Evolutionary conservation across 441 rosid species (phyloP), one percentile per base, ranked within the genome.

Genomic region (Kokia cookei): DNA sequence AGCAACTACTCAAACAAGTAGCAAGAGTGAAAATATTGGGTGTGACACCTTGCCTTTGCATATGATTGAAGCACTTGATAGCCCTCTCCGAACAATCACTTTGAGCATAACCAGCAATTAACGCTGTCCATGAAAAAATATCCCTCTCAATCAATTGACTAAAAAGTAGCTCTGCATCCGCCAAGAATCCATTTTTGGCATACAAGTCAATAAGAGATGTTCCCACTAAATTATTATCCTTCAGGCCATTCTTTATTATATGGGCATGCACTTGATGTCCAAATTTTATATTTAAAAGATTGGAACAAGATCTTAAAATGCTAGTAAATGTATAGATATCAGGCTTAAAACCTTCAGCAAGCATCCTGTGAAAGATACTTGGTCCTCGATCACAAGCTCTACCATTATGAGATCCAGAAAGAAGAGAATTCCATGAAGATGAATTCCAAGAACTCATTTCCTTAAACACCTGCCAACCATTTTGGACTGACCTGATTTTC

Each of bases 201-300:
- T 86, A 87, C 84, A 84, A 78, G 75, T 82, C 82, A 80, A 85
- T 74, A 4, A 87, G 89, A 69, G 85, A 80, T 24, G 84, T 83
- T 77, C 82, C 82, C 29, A 86, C 84, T 71, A 78, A 80, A 62
- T 69, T 77, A 71, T 81, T 66, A 65, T 69, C 74, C 45, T 77
- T 73, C 13, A 82, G 73, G 69, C 80, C 60, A 67, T 80, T 73
- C 69, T 87, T 87, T 64, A 86, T 66, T 35, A 82, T 65, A 67
- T 78, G 86, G 40, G 80, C 74, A 70, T 87, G 88, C 10, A 86
- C 80, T 80, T 86, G 91, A 75, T 72, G 82, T 22, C 89, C 89
- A 51, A 82, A 75, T 42, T 50, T 48, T 26, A 78, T 45, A 79
- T 84, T 69, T 42, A 68, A 55, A 45, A 75, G 79, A 51, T 61